A percentile compares a stretch with the other conserved stretches of the same genome.
phyloP scores from a whole-genome alignment of 2,329 filamentous ascomycete species.

The Pyrenophora teres region DNA sequence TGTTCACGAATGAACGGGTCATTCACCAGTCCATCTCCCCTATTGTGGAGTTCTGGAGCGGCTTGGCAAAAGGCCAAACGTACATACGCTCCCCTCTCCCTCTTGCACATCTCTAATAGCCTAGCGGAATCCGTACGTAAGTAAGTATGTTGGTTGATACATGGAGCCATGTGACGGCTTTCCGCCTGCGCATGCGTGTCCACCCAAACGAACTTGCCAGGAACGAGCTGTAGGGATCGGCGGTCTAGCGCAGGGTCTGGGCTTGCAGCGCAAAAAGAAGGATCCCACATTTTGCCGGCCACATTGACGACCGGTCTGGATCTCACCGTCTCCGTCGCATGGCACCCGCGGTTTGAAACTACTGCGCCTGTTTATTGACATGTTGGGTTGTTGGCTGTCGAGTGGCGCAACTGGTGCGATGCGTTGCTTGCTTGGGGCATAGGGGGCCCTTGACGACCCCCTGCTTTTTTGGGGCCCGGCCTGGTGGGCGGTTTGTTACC shows the following conservation, averaged over 20 bases:
- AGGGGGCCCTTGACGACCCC: background rate
- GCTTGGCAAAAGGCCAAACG: too few species aligned
- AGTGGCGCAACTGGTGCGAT: background rate
- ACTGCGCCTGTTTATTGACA: constrained; percentile 15
- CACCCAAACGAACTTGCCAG: background rate
- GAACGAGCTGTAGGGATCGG: constrained; percentile 2
- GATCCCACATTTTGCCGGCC: constrained; percentile 3
- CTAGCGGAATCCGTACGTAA: background rate
- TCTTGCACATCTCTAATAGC: too few species aligned
- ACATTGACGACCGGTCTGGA: constrained; percentile 2
- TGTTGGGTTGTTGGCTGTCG: constrained; percentile 1
- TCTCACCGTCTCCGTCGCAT: constrained; percentile 6
- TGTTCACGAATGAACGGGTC: too few species aligned
- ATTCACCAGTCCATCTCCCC: too few species aligned
- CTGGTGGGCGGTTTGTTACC: background rate
- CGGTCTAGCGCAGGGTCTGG: constrained; percentile 7
- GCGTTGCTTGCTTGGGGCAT: background rate
- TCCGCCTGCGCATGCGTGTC: too few species aligned
- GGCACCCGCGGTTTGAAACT: constrained; percentile 12
- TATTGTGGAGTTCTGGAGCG: too few species aligned
- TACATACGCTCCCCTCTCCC: too few species aligned
- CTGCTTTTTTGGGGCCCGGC: constrained; percentile 1
- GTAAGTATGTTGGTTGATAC: background rate
- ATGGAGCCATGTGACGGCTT: background rate
- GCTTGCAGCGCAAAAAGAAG: constrained; percentile 1